Evolutionary conservation across 345 rosid species (phyloP), one percentile per base, ranked within the genome.

Genomic region (Eucalyptus leucophloia): DNA sequence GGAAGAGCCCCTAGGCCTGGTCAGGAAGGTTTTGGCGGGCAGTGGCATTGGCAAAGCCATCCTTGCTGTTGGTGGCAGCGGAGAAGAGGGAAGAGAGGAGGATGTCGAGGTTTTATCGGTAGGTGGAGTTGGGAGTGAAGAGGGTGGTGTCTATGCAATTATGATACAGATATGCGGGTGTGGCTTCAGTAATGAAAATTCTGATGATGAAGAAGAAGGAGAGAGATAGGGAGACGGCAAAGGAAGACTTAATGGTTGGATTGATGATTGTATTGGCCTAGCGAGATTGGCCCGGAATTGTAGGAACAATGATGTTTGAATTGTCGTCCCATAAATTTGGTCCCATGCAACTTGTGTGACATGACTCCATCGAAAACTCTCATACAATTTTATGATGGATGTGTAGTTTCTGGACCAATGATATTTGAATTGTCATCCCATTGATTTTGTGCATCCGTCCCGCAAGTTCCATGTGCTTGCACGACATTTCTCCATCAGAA

Each of bases 361-460:
- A 51, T 0, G 2, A 18, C 4, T 51, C 54, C 54, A 18, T 51
- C 54, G 2, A 18, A 51, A 51, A 51, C 9, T 51, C 54, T 51
- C 0, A 1, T 7, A 7, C 23, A 51, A 18, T 9, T 51, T 18
- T 51, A 51, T 51, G 9, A 7, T 51, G 54, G 54, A 51, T 7
- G 9, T 7, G 4, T 18, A 51, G 23, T 51, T 51, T 51, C 23
- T 18, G 4, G 54, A 51, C 4, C 9, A 7, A 7, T 51, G 9
- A 18, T 18, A 2, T 51, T 51, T 0, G 4, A 51, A 51, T 51
- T 7, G 4, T 51, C 4, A 0, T 50, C 19, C 19, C 53, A 50
- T 50, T 50, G 53, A 50, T 50, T 16, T 50, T 0, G 53, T 50
- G 53, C 8, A 1, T 30, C 18, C 9, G 0, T 30, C 8, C 72